These are phyloP conservation scores for Dorcoceras hygrometricum DNA, from an alignment of 257 asterid genomes.

Conservation along the genomic window DNA sequence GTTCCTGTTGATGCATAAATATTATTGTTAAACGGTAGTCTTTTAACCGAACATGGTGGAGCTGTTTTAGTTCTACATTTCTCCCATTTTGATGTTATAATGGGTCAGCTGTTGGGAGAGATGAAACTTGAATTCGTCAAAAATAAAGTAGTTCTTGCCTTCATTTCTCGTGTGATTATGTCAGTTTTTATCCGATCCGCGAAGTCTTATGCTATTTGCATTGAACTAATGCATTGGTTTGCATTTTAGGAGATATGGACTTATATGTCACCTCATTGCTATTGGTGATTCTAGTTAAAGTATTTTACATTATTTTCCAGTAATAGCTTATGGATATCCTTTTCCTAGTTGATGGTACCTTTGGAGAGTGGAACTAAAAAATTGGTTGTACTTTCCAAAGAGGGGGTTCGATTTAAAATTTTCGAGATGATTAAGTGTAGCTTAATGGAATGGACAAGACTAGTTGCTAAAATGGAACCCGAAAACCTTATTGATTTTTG, in stretches of 20 bases:
- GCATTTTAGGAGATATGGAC: neutral
- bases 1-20: neutral
- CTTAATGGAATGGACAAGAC: neutral
- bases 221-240: neutral
- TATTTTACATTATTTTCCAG: neutral
- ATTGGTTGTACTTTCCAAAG: neutral
- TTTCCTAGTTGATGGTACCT: slow-evolving; percentile 8
- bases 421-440: neutral
- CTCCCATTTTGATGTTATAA: too few species aligned
- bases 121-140: neutral
- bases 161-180: neutral
- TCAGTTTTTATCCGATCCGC: neutral
- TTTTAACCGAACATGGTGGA: neutral
- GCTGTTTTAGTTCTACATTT: neutral
- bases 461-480: neutral
- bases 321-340: neutral
- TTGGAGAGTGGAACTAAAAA: neutral
- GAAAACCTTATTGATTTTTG: neutral
- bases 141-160: neutral
- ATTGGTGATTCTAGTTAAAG: too few species aligned
- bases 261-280: neutral
- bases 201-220: neutral
- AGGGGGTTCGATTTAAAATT: neutral
- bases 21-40: neutral
- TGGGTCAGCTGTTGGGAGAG: neutral